Evolutionary conservation across 2,329 filamentous ascomycete genomes (phyloP), one percentile per base, ranked within the genome.

Genomic region (Ophiostoma australiae): DNA sequence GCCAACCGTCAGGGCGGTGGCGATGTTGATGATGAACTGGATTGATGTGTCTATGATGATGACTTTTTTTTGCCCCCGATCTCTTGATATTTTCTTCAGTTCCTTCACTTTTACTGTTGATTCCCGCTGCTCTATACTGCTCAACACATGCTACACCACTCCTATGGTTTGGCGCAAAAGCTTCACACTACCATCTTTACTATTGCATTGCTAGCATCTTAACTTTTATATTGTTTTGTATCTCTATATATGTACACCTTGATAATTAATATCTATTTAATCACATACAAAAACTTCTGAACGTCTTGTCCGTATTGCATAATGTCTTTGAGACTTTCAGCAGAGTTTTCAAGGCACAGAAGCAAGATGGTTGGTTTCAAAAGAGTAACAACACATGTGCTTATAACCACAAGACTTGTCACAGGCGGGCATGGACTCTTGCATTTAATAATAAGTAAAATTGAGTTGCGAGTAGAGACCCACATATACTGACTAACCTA

Each of bases 1-100:
- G 81, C 73, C 11, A 74, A 74, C 70, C 70, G 70, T 27, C 67
- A 67, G 17, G n/a, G 20, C 15, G 72, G 67, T 20, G 55, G 23
- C 13, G 71, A 71, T 2, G n/a, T 69, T 11, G 73, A 73, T 15
- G 71, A 73, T 1, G 72, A 72, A 31, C 31, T 72, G 7, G 73
- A 73, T 17, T 72, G 55, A 68, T 27, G 11, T 23, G 27, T 27
- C 15, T 37, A 65, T 20, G 61, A 35, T 37, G 61, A 37, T 65
- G 31, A 17, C 17, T 66, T 52, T 41, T 23, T 52, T 48, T 48
- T 31, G 5, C 13, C 20, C 20, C 48, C n/a, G 6, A n/a, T 48
- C 31, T 37, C 39, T 37, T 2, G 3, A 15, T 31, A 6, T 15
- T 15, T 58, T 27, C 3, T 58, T 48, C 17, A 48, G 6, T 15